Conservation (phyloP, 495 filamentous ascomycete genomes). For the Schizothecium vesticola region DNA sequence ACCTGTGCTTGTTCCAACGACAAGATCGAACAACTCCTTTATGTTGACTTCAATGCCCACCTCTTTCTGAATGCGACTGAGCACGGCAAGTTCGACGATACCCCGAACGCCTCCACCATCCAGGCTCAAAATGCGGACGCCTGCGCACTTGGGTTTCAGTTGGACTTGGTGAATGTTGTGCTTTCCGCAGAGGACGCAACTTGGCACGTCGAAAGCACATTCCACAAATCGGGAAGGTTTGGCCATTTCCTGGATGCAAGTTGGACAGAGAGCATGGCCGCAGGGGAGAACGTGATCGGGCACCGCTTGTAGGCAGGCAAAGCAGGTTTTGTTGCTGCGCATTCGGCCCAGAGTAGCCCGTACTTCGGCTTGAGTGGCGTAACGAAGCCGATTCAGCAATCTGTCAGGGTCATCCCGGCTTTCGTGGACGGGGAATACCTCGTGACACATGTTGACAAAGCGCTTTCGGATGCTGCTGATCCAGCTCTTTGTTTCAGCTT, state of each 20-base stretch:
- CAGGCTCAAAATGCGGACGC: conserved; percentile 49
- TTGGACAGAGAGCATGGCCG: conserved; percentile 53
- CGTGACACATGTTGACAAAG: background rate
- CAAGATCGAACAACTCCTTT: conserved; percentile 45
- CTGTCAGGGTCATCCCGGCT: background rate
- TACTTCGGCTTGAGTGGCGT: background rate
- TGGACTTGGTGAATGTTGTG: conserved; percentile 12
- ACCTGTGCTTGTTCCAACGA: conserved; percentile 43
- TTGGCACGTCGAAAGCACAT: background rate
- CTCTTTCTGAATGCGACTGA: conserved; percentile 37
- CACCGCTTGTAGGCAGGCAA: conserved; percentile 49
- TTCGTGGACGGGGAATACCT: background rate
- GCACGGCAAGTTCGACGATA: conserved; percentile 43
- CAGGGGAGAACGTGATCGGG: conserved; percentile 52
- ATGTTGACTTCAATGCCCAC: conserved; percentile 39
- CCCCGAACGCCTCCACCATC: conserved; percentile 47
- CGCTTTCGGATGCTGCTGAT: background rate
- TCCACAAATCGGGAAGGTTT: background rate
- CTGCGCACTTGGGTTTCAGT: conserved; percentile 42
- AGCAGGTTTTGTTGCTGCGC: conserved; percentile 42
- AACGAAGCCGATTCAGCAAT: background rate
- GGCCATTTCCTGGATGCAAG: conserved; percentile 32
- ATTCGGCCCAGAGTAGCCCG: background rate
- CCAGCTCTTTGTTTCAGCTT: background rate
- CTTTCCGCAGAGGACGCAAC: background rate